A percentile compares a stretch with the other conserved stretches of the same genome.
Evolutionary conservation across 1,284 basidiomycete species (phyloP).

Genomic region (Trametes sp.): DNA sequence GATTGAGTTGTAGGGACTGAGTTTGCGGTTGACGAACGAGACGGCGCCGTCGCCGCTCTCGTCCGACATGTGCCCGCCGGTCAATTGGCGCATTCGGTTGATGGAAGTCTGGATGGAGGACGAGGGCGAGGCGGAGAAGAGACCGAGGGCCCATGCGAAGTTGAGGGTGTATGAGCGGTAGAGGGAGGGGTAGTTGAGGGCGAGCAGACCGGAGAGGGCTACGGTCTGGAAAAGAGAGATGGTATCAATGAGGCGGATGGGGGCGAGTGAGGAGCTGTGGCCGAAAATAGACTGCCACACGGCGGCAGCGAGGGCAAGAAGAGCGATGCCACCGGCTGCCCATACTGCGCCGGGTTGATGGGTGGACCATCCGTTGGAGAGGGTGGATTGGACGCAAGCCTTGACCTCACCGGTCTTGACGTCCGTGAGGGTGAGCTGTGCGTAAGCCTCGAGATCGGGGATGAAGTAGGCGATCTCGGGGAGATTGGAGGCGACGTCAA

Average conservation of each 20-base stretch:
- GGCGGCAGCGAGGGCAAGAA: constrained; percentile 74
- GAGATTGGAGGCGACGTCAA: constrained; percentile 63
- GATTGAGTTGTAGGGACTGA: constrained; percentile 77
- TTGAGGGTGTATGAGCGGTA: constrained; percentile 86
- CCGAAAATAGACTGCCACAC: constrained; percentile 68
- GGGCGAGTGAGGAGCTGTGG: constrained; percentile 49
- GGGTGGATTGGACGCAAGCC: constrained; percentile 90
- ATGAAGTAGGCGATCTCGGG: constrained; percentile 87
- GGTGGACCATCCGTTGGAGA: constrained; percentile 90
- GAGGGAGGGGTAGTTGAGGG: constrained; percentile 87
- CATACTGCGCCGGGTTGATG: constrained; percentile 81
- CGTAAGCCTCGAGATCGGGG: constrained; percentile 92
- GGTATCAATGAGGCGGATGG: constrained; percentile 81
- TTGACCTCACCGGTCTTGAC: constrained; percentile 73
- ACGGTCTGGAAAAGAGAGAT: constrained; percentile 85
- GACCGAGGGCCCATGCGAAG: constrained; percentile 88
- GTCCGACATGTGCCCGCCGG: constrained; percentile 79
- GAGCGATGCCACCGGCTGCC: constrained; percentile 74
- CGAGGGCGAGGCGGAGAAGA: constrained; percentile 68
- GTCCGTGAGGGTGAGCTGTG: constrained; percentile 80
- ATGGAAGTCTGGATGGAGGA: constrained; percentile 81
- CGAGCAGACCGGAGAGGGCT: constrained; percentile 73
- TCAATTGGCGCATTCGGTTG: constrained; percentile 80
- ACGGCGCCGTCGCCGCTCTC: constrained; percentile 64
- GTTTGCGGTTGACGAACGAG: constrained; percentile 78